phyloP scores from a whole-genome alignment of 2,329 filamentous ascomycete genomes.

The Cladophialophora bantiana region DNA sequence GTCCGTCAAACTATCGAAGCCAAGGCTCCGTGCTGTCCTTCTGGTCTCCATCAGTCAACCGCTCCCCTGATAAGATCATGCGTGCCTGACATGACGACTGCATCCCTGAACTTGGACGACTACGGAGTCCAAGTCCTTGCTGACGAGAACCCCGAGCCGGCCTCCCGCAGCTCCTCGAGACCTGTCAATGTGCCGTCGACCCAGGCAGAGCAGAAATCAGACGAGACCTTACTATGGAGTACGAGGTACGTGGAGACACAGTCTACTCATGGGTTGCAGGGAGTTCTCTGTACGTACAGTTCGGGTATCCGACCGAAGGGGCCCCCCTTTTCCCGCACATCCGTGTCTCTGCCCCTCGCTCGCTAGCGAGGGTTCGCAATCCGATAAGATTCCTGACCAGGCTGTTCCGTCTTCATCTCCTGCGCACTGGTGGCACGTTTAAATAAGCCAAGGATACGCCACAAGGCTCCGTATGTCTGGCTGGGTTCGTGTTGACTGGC shows the following conservation, averaged over 20 bases:
- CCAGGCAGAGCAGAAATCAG: not conserved
- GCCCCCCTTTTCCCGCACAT: not conserved
- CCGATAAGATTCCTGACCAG: not conserved
- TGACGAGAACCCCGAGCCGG: not conserved
- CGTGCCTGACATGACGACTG: not conserved
- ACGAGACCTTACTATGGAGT: not conserved
- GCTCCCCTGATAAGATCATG: not conserved
- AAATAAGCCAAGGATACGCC: slow-evolving; percentile 1
- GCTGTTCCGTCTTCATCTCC: not conserved
- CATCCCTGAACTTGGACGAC: not conserved
- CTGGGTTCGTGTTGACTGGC: slow-evolving; percentile 5
- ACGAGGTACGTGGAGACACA: too few species aligned
- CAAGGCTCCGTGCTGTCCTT: not conserved
- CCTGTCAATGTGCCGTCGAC: not conserved
- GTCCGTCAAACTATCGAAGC: slow-evolving; percentile 14
- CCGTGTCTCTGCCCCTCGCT: not conserved
- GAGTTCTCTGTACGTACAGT: too few species aligned
- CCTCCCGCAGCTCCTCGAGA: not conserved
- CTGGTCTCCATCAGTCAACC: not conserved
- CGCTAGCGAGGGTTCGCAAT: not conserved
- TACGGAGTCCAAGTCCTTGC: not conserved
- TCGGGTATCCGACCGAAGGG: not conserved
- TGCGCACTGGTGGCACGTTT: slow-evolving; percentile 7
- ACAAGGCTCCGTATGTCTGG: slow-evolving; percentile 12
- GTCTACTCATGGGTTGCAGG: too few species aligned